These are phyloP conservation scores for Leccinum boreale DNA, from an alignment of 768 basidiomycete species.

Conservation along the genomic window DNA sequence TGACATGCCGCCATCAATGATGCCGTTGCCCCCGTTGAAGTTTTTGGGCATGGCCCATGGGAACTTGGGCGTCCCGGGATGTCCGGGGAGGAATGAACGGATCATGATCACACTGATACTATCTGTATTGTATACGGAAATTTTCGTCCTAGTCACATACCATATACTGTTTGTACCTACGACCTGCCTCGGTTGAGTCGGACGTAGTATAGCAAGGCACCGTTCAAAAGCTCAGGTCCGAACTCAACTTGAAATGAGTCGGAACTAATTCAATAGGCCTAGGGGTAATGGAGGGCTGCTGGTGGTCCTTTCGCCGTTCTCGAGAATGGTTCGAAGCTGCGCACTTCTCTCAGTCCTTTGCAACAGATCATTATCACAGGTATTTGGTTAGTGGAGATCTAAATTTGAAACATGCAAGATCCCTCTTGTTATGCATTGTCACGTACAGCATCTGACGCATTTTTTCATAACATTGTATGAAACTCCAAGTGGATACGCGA, in stretches of 20 bases:
- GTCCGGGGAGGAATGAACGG: neutral
- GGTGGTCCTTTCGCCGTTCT: neutral
- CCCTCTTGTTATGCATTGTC: neutral
- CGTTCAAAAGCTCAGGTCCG: neutral
- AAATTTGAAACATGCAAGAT: neutral
- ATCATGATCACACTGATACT: neutral
- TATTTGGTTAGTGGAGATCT: neutral
- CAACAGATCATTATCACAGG: neutral
- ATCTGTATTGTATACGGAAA: neutral
- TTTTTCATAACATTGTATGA: neutral
- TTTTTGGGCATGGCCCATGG: neutral
- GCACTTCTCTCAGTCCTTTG: neutral
- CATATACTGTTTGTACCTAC: neutral
- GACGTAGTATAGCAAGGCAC: neutral
- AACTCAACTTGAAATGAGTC: neutral
- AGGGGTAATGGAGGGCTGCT: neutral
- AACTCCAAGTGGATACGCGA: neutral
- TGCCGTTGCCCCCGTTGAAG: neutral
- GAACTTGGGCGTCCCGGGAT: neutral
- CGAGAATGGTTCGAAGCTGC: neutral
- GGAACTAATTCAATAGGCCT: neutral
- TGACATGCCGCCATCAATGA: neutral
- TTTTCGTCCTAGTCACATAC: neutral
- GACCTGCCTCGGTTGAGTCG: neutral
- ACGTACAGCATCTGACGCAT: neutral